Conservation (phyloP, 139 green algal genomes). For the Chlorella sorokiniana region DNA sequence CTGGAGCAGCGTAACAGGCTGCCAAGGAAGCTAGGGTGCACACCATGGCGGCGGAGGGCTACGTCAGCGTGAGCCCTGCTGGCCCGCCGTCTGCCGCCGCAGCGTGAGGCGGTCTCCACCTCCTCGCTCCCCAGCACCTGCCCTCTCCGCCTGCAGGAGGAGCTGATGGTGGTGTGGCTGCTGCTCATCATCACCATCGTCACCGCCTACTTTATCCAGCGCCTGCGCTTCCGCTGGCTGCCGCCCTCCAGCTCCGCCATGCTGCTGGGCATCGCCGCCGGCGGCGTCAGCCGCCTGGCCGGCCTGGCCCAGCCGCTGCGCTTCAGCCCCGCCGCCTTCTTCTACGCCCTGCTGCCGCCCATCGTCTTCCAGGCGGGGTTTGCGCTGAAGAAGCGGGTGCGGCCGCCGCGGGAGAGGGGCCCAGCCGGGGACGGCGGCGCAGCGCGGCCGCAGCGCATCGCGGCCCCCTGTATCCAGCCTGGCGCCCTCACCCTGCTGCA, state of each 20-base stretch:
- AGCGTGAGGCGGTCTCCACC: background rate
- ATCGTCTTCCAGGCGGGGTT: slow-evolving; percentile 81
- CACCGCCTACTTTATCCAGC: slow-evolving; percentile 60
- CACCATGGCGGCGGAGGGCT: background rate
- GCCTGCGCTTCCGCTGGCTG: slow-evolving; percentile 37
- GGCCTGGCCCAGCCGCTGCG: slow-evolving; percentile 47
- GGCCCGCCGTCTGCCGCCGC: background rate
- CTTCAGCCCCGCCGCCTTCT: slow-evolving; percentile 57
- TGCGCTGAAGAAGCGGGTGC: slow-evolving; percentile 26
- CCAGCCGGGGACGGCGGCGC: background rate
- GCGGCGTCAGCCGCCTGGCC: slow-evolving; percentile 29
- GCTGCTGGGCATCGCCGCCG: slow-evolving; percentile 53
- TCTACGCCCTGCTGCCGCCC: slow-evolving; percentile 75
- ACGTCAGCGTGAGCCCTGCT: background rate
- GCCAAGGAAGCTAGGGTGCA: too few relatives aligned
- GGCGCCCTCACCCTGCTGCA: background rate
- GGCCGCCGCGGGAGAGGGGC: background rate
- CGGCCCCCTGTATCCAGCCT: too few relatives aligned
- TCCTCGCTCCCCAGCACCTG: background rate
- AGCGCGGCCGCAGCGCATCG: too few relatives aligned
- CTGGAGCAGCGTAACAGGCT: too few relatives aligned
- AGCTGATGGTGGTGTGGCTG: slow-evolving; percentile 57
- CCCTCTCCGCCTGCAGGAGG: slow-evolving; percentile 32
- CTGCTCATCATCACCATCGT: slow-evolving; percentile 56
- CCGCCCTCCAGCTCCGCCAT: slow-evolving; percentile 57